Evolutionary conservation across 2,329 filamentous ascomycete genomes (phyloP).

Genomic region (Penicillium expansum): DNA sequence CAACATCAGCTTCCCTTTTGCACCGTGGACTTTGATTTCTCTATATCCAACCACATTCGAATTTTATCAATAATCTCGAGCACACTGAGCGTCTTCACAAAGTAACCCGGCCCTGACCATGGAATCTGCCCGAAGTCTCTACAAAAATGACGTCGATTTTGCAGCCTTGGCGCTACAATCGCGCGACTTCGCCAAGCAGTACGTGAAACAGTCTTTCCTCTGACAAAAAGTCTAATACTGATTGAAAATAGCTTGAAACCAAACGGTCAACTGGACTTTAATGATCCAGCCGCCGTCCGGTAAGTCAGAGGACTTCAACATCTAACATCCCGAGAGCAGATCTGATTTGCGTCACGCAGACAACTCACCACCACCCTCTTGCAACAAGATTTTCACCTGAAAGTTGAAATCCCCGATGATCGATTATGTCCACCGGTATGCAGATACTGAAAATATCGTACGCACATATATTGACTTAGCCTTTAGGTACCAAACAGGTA

Average conservation of each 20-base stretch:
- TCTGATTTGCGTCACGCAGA: conserved; percentile 33
- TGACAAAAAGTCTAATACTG: background rate
- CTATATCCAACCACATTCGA: background rate
- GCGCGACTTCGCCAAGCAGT: conserved; percentile 59
- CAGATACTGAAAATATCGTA: background rate
- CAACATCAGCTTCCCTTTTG: background rate
- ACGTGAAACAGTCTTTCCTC: conserved; percentile 24
- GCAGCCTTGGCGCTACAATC: conserved; percentile 58
- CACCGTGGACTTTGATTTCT: background rate
- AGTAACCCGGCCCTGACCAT: conserved; percentile 19
- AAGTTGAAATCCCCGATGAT: conserved; percentile 69
- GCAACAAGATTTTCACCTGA: conserved; percentile 69
- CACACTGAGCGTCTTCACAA: background rate
- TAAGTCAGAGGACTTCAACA: conserved; percentile 40
- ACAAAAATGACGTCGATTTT: conserved; percentile 62
- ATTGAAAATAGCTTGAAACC: conserved; percentile 46
- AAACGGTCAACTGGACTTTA: conserved; percentile 72
- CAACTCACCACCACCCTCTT: conserved; percentile 76
- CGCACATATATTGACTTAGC: background rate
- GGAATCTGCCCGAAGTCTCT: conserved; percentile 46
- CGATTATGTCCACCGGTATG: conserved; percentile 80
- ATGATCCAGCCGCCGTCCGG: conserved; percentile 71
- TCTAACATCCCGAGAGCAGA: conserved; percentile 2
- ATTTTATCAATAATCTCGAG: background rate
- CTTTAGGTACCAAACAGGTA: conserved; percentile 48